A percentile compares a stretch with the other conserved stretches of the same genome.
Conservation (phyloP, 192 early-diverging fungal species). For the Rhizophagus sp. region DNA sequence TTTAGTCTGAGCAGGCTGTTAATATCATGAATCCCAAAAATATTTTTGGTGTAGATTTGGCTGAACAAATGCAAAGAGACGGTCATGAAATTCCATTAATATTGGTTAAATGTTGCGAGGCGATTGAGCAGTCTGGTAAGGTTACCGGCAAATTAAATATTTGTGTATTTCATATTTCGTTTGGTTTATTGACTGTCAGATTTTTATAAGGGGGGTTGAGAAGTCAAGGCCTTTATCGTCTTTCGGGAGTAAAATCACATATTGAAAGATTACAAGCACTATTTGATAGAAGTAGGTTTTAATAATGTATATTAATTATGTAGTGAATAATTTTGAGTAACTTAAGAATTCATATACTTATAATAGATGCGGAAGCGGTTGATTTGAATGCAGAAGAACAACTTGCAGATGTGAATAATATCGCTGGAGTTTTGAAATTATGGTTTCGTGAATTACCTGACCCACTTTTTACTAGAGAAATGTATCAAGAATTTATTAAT, state of each 20-base stretch:
- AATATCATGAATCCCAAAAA: slow-evolving; percentile 69
- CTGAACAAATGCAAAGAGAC: slow-evolving; percentile 70
- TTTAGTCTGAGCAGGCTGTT: slow-evolving; percentile 55
- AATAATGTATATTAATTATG: slow-evolving; percentile 1
- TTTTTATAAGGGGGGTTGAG: slow-evolving; percentile 51
- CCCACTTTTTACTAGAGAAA: slow-evolving; percentile 70
- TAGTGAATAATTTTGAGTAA: too few relatives aligned
- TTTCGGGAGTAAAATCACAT: slow-evolving; percentile 77
- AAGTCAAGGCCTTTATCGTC: slow-evolving; percentile 86
- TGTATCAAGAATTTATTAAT: slow-evolving; percentile 69
- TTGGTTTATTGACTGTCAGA: neutral
- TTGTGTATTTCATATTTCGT: neutral
- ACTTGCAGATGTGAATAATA: slow-evolving; percentile 76
- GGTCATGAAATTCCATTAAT: slow-evolving; percentile 72
- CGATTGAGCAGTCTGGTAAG: slow-evolving; percentile 73
- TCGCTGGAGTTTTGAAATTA: slow-evolving; percentile 86
- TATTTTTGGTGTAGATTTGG: slow-evolving; percentile 82
- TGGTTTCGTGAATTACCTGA: slow-evolving; percentile 96
- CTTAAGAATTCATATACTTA: neutral
- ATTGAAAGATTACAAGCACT: slow-evolving; percentile 71
- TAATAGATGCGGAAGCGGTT: slow-evolving; percentile 60
- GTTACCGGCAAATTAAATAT: neutral
- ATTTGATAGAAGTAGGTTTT: slow-evolving; percentile 68
- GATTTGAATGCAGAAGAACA: slow-evolving; percentile 63
- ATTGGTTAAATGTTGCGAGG: slow-evolving; percentile 76